phyloP scores from a whole-genome alignment of 495 filamentous ascomycete genomes.

The Trichoderma gamsii region DNA sequence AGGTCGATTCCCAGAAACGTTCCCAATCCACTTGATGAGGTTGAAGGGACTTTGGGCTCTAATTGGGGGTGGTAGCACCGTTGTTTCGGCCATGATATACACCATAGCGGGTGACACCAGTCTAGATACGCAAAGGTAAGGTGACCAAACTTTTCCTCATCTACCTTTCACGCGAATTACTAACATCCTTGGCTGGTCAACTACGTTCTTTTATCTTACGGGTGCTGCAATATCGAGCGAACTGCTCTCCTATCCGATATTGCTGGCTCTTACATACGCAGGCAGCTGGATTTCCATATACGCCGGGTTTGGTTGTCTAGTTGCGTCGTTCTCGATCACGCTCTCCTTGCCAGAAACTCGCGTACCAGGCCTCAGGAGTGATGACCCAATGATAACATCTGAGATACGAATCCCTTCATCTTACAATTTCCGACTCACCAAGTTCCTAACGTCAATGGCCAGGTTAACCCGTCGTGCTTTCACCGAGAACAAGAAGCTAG shows the following conservation, averaged over 20 bases:
- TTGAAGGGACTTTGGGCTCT: constrained; percentile 3
- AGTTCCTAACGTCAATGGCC: background rate
- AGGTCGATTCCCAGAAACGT: background rate
- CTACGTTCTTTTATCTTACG: background rate
- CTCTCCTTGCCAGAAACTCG: background rate
- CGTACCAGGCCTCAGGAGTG: background rate
- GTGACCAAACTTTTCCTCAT: background rate
- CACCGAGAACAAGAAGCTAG: constrained; percentile 5
- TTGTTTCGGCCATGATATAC: background rate
- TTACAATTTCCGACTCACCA: background rate
- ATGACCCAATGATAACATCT: background rate
- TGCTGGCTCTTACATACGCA: background rate
- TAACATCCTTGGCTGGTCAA: constrained; percentile 7
- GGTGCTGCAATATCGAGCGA: background rate
- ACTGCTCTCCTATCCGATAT: constrained; percentile 5
- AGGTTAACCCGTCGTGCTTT: constrained; percentile 4
- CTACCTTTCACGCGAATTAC: background rate
- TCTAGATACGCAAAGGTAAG: background rate
- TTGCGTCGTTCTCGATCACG: constrained; percentile 4
- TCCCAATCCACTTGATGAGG: background rate
- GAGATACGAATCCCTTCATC: background rate
- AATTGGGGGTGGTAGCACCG: constrained; percentile 2
- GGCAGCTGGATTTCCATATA: constrained; percentile 5
- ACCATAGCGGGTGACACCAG: background rate
- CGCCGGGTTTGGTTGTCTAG: constrained; percentile 1